These are phyloP conservation scores for Cryphonectria carpinicola DNA, from an alignment of 2,329 filamentous ascomycete genomes.

Conservation along the genomic window DNA sequence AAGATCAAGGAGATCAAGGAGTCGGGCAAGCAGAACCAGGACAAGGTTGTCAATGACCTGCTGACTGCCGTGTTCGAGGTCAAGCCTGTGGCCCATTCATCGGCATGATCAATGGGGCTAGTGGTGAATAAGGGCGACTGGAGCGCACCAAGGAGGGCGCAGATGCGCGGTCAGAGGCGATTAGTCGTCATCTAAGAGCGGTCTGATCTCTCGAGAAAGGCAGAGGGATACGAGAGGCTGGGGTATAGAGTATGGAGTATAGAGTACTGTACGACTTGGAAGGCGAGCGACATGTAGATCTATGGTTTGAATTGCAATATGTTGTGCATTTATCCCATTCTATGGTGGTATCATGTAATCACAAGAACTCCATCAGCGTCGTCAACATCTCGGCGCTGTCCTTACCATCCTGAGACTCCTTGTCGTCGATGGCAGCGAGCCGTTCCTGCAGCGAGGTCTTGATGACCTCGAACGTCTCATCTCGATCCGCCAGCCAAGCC, in stretches of 20 bases:
- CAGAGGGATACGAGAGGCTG: neutral
- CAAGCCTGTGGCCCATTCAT: constrained; percentile 64
- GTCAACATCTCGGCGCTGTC: constrained; percentile 60
- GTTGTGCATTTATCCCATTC: constrained; percentile 22
- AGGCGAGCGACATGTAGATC: constrained; percentile 5
- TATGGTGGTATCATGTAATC: constrained; percentile 32
- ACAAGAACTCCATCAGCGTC: constrained; percentile 56
- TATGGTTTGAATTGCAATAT: constrained; percentile 6
- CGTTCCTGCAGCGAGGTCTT: constrained; percentile 69
- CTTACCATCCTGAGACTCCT: constrained; percentile 60
- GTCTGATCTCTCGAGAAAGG: neutral
- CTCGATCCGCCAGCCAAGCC: constrained; percentile 66
- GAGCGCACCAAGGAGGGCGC: neutral
- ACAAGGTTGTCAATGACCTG: constrained; percentile 80
- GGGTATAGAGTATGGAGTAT: neutral
- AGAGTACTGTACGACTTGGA: constrained; percentile 18
- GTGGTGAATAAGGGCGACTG: neutral
- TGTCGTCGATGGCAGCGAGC: constrained; percentile 48
- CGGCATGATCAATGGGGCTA: constrained; percentile 28
- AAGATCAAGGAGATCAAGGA: constrained; percentile 83
- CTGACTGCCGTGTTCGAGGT: constrained; percentile 85
- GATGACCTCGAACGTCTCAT: constrained; percentile 67
- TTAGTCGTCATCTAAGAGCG: neutral
- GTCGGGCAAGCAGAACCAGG: constrained; percentile 78
- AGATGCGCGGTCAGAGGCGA: neutral